These are phyloP conservation scores for Arxiozyma slooffiae DNA, from an alignment of 1,139 yeast species.

Conservation along the genomic window DNA sequence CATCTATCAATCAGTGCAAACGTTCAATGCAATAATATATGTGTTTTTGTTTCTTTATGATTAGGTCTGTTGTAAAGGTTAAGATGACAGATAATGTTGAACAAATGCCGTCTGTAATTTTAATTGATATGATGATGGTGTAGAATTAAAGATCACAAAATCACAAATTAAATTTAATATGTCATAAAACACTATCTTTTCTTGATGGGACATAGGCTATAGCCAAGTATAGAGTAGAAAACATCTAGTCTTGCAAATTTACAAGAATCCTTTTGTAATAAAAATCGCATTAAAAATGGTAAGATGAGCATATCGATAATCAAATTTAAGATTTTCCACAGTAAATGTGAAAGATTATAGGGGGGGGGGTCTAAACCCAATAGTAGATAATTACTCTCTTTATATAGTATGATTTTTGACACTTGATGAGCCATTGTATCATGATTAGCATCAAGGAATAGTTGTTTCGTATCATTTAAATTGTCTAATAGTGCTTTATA, in stretches of 20 bases:
- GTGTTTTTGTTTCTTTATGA: conserved; percentile 46
- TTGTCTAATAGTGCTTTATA: conserved; percentile 33
- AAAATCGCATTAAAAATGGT: conserved; percentile 61
- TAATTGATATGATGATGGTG: conserved; percentile 53
- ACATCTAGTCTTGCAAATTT: conserved; percentile 61
- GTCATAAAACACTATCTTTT: conserved; percentile 34
- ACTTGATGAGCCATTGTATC: conserved; percentile 63
- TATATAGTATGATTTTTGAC: conserved; percentile 46
- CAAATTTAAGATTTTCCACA: conserved; percentile 39
- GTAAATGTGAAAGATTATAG: conserved; percentile 39
- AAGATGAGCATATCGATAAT: conserved; percentile 68
- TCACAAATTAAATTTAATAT: conserved; percentile 44
- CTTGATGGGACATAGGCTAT: conserved; percentile 54
- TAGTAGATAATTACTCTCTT: conserved; percentile 45
- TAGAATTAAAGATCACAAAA: conserved; percentile 3
- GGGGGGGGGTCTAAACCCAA: conserved; percentile 53
- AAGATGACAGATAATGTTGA: conserved; percentile 67
- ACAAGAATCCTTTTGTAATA: conserved; percentile 71
- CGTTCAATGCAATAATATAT: conserved; percentile 41
- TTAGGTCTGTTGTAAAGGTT: conserved; percentile 46
- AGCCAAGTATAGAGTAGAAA: conserved; percentile 40
- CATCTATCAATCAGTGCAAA: conserved; percentile 51
- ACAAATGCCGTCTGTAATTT: conserved; percentile 59
- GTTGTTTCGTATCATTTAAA: conserved; percentile 36
- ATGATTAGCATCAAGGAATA: conserved; percentile 40